Base-by-base conservation (phyloP, 495 filamentous ascomycete genomes). In the Penicillium coprophilum region DNA sequence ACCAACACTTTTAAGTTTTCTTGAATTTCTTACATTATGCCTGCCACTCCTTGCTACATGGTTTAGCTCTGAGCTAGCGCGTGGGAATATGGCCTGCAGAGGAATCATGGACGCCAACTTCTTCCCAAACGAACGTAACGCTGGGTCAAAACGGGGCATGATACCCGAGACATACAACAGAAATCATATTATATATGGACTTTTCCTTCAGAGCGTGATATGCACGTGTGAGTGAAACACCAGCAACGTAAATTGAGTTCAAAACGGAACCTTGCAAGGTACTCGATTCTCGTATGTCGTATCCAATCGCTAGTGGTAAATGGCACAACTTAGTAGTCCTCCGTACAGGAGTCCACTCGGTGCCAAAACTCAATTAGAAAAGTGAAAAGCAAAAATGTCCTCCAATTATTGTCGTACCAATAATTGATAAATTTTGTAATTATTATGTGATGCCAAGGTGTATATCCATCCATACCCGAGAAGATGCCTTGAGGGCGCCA, bases 361-460 rank as follows among this genome's bases (percentile, higher is more conserved):
- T n/a, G 15, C 4, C 34, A 36, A n/a, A 6, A 17, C 34, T 38
- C 17, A n/a, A 38, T 38, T 7, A 2, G 34, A 3, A 17, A 7
- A 38, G 34, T 6, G 17, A 38, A 17, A 17, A 38, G 34, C 6
- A 7, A 38, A 38, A 38, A n/a, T 38, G n/a, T n/a, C 2, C n/a
- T 38, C 34, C 6, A 13, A 6, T n/a, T n/a, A n/a, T n/a, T 34
- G 34, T 9, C 34, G 2, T 38, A 17, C 8, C 34, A n/a, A 17
- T 17, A 17, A n/a, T 38, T 17, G 15, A 17, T 38, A 1, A 1
- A 38, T n/a, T n/a, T 6, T 27, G 27, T 9, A 28, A 28, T 44
- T 21, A 50, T 13, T 55, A 41, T 55, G 39, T 27, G 39, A n/a
- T n/a, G n/a, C n/a, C n/a, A 47, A 27, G 24, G 24, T 55, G 30